Evolutionary conservation across 1,139 yeast species (phyloP), one percentile per base, ranked within the genome.

Genomic region (Geotrichum bryndzae): DNA sequence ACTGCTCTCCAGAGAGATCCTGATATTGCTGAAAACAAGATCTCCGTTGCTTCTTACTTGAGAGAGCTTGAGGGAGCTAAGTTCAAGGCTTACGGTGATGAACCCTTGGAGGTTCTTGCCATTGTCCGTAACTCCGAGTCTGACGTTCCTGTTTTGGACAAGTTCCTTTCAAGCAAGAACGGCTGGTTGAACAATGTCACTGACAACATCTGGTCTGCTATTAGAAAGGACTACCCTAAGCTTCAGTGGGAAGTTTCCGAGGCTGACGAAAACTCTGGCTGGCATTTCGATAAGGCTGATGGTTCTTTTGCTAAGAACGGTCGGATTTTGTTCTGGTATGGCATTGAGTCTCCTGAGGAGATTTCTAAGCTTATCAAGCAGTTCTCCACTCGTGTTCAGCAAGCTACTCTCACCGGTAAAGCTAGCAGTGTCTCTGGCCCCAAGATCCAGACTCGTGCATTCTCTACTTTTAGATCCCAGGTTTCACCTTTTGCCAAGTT

Each of bases 141-240:
- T 56, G 76, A 78, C 53, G 78, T 88, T 62, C 88, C 97, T n/a
- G 84, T 82, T 62, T 79, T 94, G 66, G 97, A 90, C 75, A 91
- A 90, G 75, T 90, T 94, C 73, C 80, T 91, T 68, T 90, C 96
- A 41, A 84, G 96, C 45, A 86, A 88, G 74, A 84, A 89, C 64
- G 98, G 98, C 54, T 94, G 99, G 99, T 85, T 94, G 73, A 94
- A 94, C 79, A 94, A 92, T 69, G 97, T 94, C 63, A 88, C 97
- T 63, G 99, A 94, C 71, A 94, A 92, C 76, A 88, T 95, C 63
- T 94, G 96, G 84, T 83, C 82, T 62, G 85, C 96, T 23, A 82
- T 94, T 68, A 84, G 82, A 68, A 88, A 87, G 71, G 96, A 92
- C 72, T 88, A 84, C 74, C 69, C 80, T 51, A 76, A 85, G 15